Conservation (phyloP, 768 basidiomycete genomes). For the Saitozyma podzolica region DNA sequence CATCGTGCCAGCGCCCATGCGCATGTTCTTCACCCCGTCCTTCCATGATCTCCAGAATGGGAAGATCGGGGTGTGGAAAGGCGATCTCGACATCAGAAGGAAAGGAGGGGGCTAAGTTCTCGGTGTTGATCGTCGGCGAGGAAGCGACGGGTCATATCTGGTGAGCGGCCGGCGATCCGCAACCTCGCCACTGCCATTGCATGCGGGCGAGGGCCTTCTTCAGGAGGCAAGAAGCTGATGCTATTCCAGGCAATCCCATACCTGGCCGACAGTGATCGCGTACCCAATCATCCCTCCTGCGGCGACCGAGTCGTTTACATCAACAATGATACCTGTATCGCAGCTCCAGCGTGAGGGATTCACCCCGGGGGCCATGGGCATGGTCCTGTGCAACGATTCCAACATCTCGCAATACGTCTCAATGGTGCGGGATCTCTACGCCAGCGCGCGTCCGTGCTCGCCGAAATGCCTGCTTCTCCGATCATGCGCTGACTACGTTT, state of each 20-base stretch:
- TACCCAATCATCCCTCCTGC: slow-evolving; percentile 24
- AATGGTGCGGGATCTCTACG: slow-evolving; percentile 42
- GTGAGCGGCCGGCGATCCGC: slow-evolving; percentile 28
- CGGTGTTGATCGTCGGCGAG: slow-evolving; percentile 40
- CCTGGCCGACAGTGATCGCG: slow-evolving; percentile 28
- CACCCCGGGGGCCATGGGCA: slow-evolving; percentile 42
- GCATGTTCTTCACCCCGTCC: slow-evolving; percentile 44
- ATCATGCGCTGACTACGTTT: too few species aligned
- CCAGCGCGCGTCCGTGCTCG: too few species aligned
- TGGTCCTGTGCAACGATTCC: slow-evolving; percentile 44
- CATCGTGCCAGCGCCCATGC: slow-evolving; percentile 45
- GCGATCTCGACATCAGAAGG: slow-evolving; percentile 38
- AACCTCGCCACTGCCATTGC: background rate
- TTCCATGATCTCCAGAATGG: slow-evolving; percentile 42
- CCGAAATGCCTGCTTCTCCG: too few species aligned
- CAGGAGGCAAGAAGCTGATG: slow-evolving; percentile 5
- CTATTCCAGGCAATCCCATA: slow-evolving; percentile 35
- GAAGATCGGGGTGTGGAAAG: slow-evolving; percentile 44
- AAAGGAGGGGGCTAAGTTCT: slow-evolving; percentile 40
- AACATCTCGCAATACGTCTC: slow-evolving; percentile 29
- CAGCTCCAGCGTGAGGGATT: slow-evolving; percentile 43
- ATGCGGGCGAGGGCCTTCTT: too few species aligned
- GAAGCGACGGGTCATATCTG: slow-evolving; percentile 37
- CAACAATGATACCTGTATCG: slow-evolving; percentile 43
- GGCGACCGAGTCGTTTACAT: slow-evolving; percentile 11